A percentile compares a stretch with the other conserved stretches of the same genome.
These are phyloP conservation scores for Sclerotiophoma versabilis DNA, from an alignment of 2,329 filamentous ascomycete species.

Conservation along the genomic window DNA sequence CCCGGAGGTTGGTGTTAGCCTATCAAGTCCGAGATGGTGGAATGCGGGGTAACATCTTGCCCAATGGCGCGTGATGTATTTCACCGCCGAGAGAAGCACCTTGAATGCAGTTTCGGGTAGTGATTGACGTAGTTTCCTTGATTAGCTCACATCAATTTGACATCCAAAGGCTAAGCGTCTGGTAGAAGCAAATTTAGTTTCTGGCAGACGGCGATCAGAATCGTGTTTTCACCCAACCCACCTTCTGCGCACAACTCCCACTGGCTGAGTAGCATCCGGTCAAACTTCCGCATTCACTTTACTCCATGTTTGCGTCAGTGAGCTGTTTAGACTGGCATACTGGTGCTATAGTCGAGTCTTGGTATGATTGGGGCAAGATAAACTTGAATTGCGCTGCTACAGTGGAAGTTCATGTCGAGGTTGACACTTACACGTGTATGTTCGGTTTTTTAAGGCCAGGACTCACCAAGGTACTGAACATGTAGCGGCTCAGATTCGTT, in stretches of 20 bases:
- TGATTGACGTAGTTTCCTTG: not conserved
- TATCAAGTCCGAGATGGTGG: constrained; percentile 5
- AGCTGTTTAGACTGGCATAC: not conserved
- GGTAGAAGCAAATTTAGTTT: constrained; percentile 1
- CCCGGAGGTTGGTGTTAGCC: not conserved
- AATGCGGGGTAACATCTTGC: constrained; percentile 13
- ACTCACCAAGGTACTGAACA: not conserved
- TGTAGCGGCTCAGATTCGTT: not conserved
- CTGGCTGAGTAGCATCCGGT: not conserved
- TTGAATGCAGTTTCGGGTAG: not conserved
- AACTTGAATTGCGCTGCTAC: not conserved
- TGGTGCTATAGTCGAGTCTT: not conserved
- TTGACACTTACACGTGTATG: not conserved
- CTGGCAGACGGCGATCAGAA: constrained; percentile 5
- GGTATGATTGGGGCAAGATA: not conserved
- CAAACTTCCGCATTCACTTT: not conserved
- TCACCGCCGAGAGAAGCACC: not conserved
- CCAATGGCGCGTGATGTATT: constrained; percentile 15
- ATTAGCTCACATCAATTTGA: not conserved
- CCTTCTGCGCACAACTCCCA: not conserved
- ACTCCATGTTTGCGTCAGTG: not conserved
- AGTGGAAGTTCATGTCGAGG: not conserved
- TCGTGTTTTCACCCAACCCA: not conserved
- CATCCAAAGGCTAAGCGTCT: not conserved
- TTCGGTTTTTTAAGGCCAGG: not conserved